Conservation (phyloP, 1,284 basidiomycete genomes). For the Trametes polyzona region DNA sequence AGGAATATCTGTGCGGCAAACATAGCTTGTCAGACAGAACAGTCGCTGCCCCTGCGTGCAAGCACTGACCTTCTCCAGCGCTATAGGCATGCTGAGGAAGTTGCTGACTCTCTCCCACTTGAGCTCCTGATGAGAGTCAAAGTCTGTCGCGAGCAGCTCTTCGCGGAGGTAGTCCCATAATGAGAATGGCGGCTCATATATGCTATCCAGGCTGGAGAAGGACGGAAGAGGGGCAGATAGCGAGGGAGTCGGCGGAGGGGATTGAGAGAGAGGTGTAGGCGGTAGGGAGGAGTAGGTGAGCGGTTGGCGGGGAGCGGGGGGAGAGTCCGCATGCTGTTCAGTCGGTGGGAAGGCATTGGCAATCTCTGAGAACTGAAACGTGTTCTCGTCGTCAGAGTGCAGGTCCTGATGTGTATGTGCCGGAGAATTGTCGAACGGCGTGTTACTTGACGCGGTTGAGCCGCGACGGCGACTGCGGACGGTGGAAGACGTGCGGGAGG, state of each 20-base stretch:
- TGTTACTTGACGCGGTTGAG: slow-evolving; percentile 31
- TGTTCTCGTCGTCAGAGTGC: slow-evolving; percentile 30
- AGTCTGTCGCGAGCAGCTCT: slow-evolving; percentile 87
- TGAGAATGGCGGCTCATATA: slow-evolving; percentile 63
- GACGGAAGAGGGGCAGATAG: slow-evolving; percentile 24
- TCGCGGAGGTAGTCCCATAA: slow-evolving; percentile 93
- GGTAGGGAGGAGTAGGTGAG: slow-evolving; percentile 71
- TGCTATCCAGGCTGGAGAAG: slow-evolving; percentile 26
- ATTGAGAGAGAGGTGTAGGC: slow-evolving; percentile 63
- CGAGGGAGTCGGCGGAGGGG: slow-evolving; percentile 41
- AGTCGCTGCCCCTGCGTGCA: neutral
- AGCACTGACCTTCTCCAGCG: slow-evolving; percentile 84
- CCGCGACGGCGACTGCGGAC: slow-evolving; percentile 22
- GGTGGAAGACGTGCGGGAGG: slow-evolving; percentile 12
- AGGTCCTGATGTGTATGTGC: slow-evolving; percentile 23
- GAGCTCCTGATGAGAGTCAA: slow-evolving; percentile 90
- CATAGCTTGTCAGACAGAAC: neutral
- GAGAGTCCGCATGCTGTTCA: slow-evolving; percentile 21
- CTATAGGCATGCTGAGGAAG: slow-evolving; percentile 91
- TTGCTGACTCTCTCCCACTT: slow-evolving; percentile 99
- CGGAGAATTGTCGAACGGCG: slow-evolving; percentile 25
- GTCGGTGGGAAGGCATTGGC: slow-evolving; percentile 19
- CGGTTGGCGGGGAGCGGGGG: slow-evolving; percentile 20
- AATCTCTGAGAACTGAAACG: slow-evolving; percentile 20
- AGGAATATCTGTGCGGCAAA: slow-evolving; percentile 72